A percentile compares a stretch with the other conserved stretches of the same genome.
These are phyloP conservation scores for Hortaea werneckii DNA, from an alignment of 2,329 filamentous ascomycete genomes.

Conservation along the genomic window DNA sequence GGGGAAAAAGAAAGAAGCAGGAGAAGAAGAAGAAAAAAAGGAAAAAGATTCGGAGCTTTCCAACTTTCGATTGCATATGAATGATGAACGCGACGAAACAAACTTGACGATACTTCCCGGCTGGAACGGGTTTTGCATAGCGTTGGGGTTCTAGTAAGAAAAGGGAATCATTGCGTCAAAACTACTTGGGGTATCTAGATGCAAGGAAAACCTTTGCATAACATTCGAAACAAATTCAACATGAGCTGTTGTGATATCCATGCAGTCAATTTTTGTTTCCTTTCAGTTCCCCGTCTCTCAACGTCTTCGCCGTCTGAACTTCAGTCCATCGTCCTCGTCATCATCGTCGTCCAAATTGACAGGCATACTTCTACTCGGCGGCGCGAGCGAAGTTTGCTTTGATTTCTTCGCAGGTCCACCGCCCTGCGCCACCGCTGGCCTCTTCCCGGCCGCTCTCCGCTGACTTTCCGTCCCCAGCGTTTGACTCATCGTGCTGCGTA, in stretches of 20 bases:
- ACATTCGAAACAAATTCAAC: too few relatives aligned
- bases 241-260: too few relatives aligned
- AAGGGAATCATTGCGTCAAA: neutral
- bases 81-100: neutral
- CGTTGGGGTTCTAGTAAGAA: neutral
- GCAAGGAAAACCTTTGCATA: neutral
- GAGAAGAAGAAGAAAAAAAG: too few relatives aligned
- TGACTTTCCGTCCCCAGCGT: slow-evolving; percentile 11
- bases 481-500: slow-evolving; percentile 13
- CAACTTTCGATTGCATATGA: neutral
- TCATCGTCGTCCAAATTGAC: slow-evolving; percentile 2
- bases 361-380: slow-evolving; percentile 8
- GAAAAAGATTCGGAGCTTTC: too few relatives aligned
- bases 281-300: neutral
- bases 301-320: slow-evolving; percentile 39
- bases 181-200: neutral
- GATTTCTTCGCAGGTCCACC: slow-evolving; percentile 22
- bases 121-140: neutral
- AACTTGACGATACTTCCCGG: neutral
- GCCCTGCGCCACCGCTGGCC: slow-evolving; percentile 12
- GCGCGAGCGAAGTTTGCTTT: slow-evolving; percentile 18
- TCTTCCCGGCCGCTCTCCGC: slow-evolving; percentile 18
- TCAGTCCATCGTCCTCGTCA: slow-evolving; percentile 32
- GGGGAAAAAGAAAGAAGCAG: too few relatives aligned
- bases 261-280: too few relatives aligned